A percentile compares a stretch with the other conserved stretches of the same genome.
Conservation (phyloP, 768 basidiomycete species). For the Cantharellus cinnabarinus region DNA sequence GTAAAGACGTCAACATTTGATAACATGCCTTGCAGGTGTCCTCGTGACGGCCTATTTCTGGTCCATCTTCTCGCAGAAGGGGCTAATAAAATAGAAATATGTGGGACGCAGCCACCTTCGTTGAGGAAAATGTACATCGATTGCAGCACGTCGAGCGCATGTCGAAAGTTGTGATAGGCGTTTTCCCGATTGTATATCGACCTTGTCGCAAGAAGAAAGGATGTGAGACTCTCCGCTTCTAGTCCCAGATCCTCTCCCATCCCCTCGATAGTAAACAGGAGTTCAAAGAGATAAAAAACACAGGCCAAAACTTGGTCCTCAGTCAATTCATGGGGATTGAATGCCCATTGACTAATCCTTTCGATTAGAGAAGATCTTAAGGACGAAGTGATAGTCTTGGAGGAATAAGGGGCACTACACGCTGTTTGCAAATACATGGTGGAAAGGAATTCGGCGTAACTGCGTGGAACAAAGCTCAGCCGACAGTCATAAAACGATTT, state of each 20-base stretch:
- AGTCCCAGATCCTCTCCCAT: conserved; percentile 21
- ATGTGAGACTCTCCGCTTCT: conserved; percentile 42
- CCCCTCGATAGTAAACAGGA: conserved; percentile 51
- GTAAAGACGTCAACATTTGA: conserved; percentile 58
- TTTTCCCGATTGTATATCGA: conserved; percentile 78
- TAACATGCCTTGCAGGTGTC: conserved; percentile 15
- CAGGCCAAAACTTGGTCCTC: conserved; percentile 69
- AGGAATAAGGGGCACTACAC: conserved; percentile 13
- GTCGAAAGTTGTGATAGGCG: conserved; percentile 94
- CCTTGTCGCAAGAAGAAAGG: conserved; percentile 75
- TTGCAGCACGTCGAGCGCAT: conserved; percentile 91
- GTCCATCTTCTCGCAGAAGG: conserved; percentile 16
- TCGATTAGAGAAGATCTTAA: conserved; percentile 41
- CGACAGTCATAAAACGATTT: conserved; percentile 1
- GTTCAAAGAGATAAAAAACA: conserved; percentile 73
- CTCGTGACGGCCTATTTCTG: conserved; percentile 10
- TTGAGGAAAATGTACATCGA: conserved; percentile 73
- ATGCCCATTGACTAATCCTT: conserved; percentile 63
- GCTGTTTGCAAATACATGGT: conserved; percentile 68
- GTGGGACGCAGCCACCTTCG: conserved; percentile 62
- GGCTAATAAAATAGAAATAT: conserved; percentile 41
- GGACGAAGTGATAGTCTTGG: conserved; percentile 6
- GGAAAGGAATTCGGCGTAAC: conserved; percentile 63
- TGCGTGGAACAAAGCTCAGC: conserved; percentile 15
- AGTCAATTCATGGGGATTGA: conserved; percentile 68